A percentile compares a stretch with the other conserved stretches of the same genome.
phyloP scores from a whole-genome alignment of 805 yeast genomes.

The Nematodospora valgi region DNA sequence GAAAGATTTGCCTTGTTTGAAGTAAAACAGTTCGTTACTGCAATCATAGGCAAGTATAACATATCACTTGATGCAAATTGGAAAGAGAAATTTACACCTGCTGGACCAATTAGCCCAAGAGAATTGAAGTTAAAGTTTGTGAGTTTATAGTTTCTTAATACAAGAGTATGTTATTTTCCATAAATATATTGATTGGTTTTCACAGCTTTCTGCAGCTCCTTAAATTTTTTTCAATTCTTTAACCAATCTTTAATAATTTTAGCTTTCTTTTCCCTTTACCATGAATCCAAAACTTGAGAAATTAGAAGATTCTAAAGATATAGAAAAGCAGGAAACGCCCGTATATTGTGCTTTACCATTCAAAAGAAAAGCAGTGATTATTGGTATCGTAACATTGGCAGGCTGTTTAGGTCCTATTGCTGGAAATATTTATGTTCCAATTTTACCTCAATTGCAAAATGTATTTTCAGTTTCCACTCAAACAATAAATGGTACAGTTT shows the following conservation, averaged over 20 bases:
- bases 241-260: too few species aligned
- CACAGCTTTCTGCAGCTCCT: background rate
- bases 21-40: slow-evolving; percentile 35
- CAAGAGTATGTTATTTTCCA: too few species aligned
- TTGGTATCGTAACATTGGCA: slow-evolving; percentile 42
- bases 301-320: slow-evolving; percentile 1
- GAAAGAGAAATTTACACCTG: slow-evolving; percentile 51
- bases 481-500: slow-evolving; percentile 51
- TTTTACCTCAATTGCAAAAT: slow-evolving; percentile 42
- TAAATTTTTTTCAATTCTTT: too few species aligned
- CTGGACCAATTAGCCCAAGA: slow-evolving; percentile 55
- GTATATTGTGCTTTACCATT: slow-evolving; percentile 5
- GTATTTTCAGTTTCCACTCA: slow-evolving; percentile 40
- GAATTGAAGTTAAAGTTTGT: slow-evolving; percentile 21
- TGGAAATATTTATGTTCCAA: slow-evolving; percentile 57
- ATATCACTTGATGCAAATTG: slow-evolving; percentile 40
- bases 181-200: background rate
- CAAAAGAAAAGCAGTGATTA: slow-evolving; percentile 26
- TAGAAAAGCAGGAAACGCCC: background rate
- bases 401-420: slow-evolving; percentile 57
- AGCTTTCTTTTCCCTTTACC: too few species aligned
- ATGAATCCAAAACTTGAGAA: too few species aligned
- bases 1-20: slow-evolving; percentile 54
- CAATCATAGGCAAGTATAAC: slow-evolving; percentile 33
- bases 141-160: slow-evolving; percentile 4